Evolutionary conservation across 495 filamentous ascomycete genomes (phyloP).

Genomic region (Astrothelium subdiscretum): DNA sequence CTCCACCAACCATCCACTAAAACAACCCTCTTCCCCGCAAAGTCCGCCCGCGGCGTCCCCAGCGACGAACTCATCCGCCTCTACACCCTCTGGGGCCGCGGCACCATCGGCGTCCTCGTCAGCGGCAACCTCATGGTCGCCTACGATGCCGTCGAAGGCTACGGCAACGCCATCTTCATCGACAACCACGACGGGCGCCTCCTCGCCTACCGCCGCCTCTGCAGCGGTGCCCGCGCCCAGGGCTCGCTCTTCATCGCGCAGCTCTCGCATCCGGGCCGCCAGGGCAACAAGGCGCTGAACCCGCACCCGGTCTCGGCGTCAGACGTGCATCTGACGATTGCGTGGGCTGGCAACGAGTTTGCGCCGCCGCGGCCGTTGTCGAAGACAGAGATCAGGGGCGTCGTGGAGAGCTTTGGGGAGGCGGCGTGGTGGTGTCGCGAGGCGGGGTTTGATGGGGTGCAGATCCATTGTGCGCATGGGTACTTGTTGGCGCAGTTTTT

Average conservation of each 20-base stretch:
- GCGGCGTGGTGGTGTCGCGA: constrained; percentile 14
- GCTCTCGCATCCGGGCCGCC: constrained; percentile 19
- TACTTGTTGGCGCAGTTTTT: constrained; percentile 29
- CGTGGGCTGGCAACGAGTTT: constrained; percentile 19
- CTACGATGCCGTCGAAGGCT: constrained; percentile 16
- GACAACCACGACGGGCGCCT: constrained; percentile 17
- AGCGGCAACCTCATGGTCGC: constrained; percentile 17
- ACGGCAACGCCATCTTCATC: constrained; percentile 15
- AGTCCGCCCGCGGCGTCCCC: constrained; percentile 11
- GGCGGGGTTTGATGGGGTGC: constrained; percentile 19
- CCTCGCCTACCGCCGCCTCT: constrained; percentile 8
- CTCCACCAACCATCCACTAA: not conserved
- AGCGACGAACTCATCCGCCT: constrained; percentile 16
- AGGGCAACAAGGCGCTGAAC: constrained; percentile 16
- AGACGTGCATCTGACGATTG: constrained; percentile 19
- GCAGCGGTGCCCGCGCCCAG: constrained; percentile 9
- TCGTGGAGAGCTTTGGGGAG: constrained; percentile 16
- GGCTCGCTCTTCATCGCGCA: constrained; percentile 17
- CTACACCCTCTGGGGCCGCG: constrained; percentile 18
- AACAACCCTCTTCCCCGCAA: not conserved
- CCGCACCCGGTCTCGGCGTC: constrained; percentile 19
- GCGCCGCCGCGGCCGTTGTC: constrained; percentile 13
- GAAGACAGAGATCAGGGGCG: constrained; percentile 13
- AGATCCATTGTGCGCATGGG: constrained; percentile 25
- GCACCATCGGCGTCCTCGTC: constrained; percentile 18